These are phyloP conservation scores for Penstemon newberryi DNA, from an alignment of 257 asterid genomes.

Conservation along the genomic window DNA sequence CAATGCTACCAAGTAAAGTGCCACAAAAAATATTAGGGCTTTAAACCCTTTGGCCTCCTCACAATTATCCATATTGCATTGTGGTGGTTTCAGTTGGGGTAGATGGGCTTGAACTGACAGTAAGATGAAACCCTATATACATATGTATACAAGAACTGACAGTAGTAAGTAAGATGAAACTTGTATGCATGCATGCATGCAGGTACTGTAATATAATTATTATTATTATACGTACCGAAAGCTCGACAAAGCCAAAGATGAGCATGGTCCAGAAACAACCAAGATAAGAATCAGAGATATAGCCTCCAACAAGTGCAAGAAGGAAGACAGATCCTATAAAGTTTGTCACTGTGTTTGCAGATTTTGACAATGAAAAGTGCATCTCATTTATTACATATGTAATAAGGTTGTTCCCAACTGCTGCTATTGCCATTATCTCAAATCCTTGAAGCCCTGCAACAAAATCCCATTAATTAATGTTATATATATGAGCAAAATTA, in stretches of 20 bases:
- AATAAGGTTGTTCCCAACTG: conserved; percentile 91
- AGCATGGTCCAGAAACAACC: conserved; percentile 95
- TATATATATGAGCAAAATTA: too few species aligned
- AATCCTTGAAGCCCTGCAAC: conserved; percentile 83
- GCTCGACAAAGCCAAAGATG: conserved; percentile 82
- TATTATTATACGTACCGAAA: conserved; percentile 51
- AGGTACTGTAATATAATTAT: neutral
- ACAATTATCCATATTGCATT: conserved; percentile 58
- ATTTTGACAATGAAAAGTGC: conserved; percentile 80
- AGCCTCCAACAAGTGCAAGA: conserved; percentile 81
- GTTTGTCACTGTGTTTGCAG: conserved; percentile 90
- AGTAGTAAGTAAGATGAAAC: too few species aligned
- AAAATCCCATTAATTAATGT: too few species aligned
- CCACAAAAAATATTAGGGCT: conserved; percentile 65
- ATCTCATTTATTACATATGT: conserved; percentile 86
- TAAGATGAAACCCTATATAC: conserved; percentile 72
- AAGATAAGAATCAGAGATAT: conserved; percentile 87
- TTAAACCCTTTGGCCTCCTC: conserved; percentile 71
- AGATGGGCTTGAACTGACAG: conserved; percentile 92
- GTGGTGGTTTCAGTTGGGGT: conserved; percentile 85
- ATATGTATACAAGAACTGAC: too few species aligned
- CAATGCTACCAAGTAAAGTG: conserved; percentile 82
- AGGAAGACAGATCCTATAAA: conserved; percentile 83
- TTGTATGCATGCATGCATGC: neutral
- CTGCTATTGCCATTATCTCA: conserved; percentile 97